phyloP scores from a whole-genome alignment of 768 basidiomycete genomes.

The Lactifluus subvellereus region DNA sequence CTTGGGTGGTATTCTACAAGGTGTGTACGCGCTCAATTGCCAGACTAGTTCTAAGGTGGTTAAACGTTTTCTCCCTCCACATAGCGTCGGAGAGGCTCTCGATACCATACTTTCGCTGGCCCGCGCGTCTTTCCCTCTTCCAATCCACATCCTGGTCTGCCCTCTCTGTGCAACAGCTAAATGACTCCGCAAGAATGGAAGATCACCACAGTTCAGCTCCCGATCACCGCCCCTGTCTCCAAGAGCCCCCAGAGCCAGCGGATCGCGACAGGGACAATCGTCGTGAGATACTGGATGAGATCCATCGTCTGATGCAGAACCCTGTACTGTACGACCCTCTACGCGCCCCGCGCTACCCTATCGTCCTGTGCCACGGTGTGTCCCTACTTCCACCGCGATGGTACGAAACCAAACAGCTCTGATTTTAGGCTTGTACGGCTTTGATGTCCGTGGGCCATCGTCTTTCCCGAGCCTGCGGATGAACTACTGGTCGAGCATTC shows the following conservation, averaged over 20 bases:
- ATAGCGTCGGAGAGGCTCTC: slow-evolving; percentile 7
- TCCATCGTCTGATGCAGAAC: slow-evolving; percentile 67
- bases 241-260: neutral
- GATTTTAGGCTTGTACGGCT: slow-evolving; percentile 80
- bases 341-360: slow-evolving; percentile 77
- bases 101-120: slow-evolving; percentile 15
- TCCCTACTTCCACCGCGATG: neutral
- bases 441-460: slow-evolving; percentile 87
- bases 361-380: slow-evolving; percentile 93
- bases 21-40: neutral
- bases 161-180: neutral
- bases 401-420: neutral
- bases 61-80: neutral
- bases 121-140: slow-evolving; percentile 7
- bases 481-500: slow-evolving; percentile 92
- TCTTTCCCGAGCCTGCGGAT: slow-evolving; percentile 51
- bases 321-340: slow-evolving; percentile 75
- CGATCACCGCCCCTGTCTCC: neutral
- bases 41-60: neutral
- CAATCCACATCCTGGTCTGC: neutral
- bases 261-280: neutral
- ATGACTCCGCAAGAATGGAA: neutral
- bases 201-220: neutral
- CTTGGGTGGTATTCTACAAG: slow-evolving; percentile 7
- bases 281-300: slow-evolving; percentile 37